These are phyloP conservation scores for Exsudoporus floridanus DNA, from an alignment of 1,284 basidiomycete species.

Conservation along the genomic window DNA sequence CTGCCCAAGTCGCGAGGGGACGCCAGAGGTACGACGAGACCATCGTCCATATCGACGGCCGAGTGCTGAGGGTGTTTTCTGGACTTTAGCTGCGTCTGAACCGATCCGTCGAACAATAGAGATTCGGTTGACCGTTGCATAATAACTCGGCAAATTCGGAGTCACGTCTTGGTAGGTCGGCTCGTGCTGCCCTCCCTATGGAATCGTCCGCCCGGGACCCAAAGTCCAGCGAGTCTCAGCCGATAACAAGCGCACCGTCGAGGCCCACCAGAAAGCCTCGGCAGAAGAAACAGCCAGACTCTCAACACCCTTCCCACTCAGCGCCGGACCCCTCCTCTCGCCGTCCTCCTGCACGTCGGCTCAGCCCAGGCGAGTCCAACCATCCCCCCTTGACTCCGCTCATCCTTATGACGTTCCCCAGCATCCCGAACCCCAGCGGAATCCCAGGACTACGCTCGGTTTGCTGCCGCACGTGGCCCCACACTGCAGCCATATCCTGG, in stretches of 20 bases:
- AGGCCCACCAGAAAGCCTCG: constrained; percentile 45
- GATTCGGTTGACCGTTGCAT: constrained; percentile 18
- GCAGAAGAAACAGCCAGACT: constrained; percentile 46
- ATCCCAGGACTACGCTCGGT: constrained; percentile 31
- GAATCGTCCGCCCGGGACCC: constrained; percentile 34
- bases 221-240: constrained; percentile 44
- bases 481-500: constrained; percentile 54
- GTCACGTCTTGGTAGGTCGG: constrained; percentile 27
- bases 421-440: constrained; percentile 42
- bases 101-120: constrained; percentile 11
- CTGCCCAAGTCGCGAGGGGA: constrained; percentile 13
- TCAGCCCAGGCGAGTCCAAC: constrained; percentile 26
- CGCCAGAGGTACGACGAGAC: constrained; percentile 22
- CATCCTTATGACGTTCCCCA: constrained; percentile 23
- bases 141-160: constrained; percentile 38
- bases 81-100: constrained; percentile 6
- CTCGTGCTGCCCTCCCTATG: constrained; percentile 28
- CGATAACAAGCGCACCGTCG: constrained; percentile 37
- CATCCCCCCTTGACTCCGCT: constrained; percentile 2
- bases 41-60: constrained; percentile 9
- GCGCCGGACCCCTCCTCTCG: constrained; percentile 23
- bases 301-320: constrained; percentile 20
- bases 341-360: constrained; percentile 29
- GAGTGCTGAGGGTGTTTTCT: constrained; percentile 15
- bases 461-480: constrained; percentile 41